Conservation (phyloP, 2,329 filamentous ascomycete genomes). For the Cladosporium halotolerans region DNA sequence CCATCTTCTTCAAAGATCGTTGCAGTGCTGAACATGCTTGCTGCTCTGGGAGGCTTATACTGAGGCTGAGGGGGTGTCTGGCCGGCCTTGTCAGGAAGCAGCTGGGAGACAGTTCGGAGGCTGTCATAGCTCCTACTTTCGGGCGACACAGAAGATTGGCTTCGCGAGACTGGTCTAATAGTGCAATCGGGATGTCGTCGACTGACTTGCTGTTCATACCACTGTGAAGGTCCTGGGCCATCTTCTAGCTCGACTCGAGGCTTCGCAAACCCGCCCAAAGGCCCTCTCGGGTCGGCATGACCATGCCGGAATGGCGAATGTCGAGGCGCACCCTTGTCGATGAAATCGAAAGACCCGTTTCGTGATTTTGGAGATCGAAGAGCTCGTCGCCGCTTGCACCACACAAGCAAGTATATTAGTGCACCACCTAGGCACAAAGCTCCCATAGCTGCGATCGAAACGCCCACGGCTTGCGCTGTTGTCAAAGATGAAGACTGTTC, state of each 20-base stretch:
- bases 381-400: slow-evolving; percentile 17
- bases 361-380: slow-evolving; percentile 10
- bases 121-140: slow-evolving; percentile 22
- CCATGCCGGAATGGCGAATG: slow-evolving; percentile 19
- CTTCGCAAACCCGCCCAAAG: slow-evolving; percentile 10
- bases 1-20: slow-evolving; percentile 31
- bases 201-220: background rate
- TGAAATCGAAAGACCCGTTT: slow-evolving; percentile 28
- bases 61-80: slow-evolving; percentile 12
- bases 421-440: slow-evolving; percentile 21
- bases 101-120: slow-evolving; percentile 24
- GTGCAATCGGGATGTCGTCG: background rate
- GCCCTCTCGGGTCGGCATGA: slow-evolving; percentile 14
- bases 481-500: slow-evolving; percentile 19
- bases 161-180: background rate
- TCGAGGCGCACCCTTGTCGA: slow-evolving; percentile 25
- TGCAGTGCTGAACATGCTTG: slow-evolving; percentile 19
- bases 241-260: slow-evolving; percentile 7
- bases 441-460: slow-evolving; percentile 28
- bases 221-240: background rate
- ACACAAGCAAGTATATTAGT: slow-evolving; percentile 19
- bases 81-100: slow-evolving; percentile 28
- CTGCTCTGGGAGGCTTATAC: slow-evolving; percentile 16
- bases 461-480: slow-evolving; percentile 28
- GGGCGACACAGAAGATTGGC: slow-evolving; percentile 12